Evolutionary conservation across 768 basidiomycete genomes (phyloP).

Genomic region (Suillus occidentalis): DNA sequence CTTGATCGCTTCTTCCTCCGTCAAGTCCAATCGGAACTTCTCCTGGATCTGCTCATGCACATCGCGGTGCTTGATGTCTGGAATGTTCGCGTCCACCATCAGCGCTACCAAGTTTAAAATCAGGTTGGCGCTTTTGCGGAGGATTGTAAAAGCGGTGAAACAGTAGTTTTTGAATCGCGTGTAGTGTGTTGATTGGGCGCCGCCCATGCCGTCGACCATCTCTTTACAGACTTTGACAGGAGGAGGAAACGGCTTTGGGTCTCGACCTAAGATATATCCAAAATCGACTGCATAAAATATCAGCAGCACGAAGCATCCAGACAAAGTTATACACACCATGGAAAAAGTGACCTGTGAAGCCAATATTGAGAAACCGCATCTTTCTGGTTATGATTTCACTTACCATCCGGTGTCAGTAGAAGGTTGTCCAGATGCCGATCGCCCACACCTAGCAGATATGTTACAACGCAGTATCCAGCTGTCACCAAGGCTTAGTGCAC

Average conservation of each 20-base stretch:
- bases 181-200: constrained; percentile 92
- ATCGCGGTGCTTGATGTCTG: constrained; percentile 91
- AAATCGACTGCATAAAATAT: constrained; percentile 75
- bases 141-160: constrained; percentile 96
- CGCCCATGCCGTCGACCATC: constrained; percentile 99
- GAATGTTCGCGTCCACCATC: constrained; percentile 98
- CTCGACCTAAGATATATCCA: constrained; percentile 95
- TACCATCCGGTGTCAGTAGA: constrained; percentile 88
- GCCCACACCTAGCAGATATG: constrained; percentile 93
- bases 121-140: constrained; percentile 95
- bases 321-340: constrained; percentile 61
- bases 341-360: constrained; percentile 80
- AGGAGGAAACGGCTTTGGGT: constrained; percentile 97
- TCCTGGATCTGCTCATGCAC: constrained; percentile 91
- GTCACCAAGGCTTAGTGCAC: constrained; percentile 11
- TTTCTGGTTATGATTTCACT: constrained; percentile 17
- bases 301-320: constrained; percentile 5
- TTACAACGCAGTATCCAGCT: constrained; percentile 99
- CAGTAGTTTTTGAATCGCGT: constrained; percentile 94
- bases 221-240: constrained; percentile 99
- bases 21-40: constrained; percentile 92
- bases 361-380: neutral
- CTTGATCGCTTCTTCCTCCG: constrained; percentile 96
- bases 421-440: constrained; percentile 97
- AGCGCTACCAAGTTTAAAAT: constrained; percentile 94